Percentiles rank a stretch among this genome's conserved stretches.
Evolutionary conservation across 371 early-diverging fungal genomes (phyloP).

Genomic region (Mucor plumbeus): DNA sequence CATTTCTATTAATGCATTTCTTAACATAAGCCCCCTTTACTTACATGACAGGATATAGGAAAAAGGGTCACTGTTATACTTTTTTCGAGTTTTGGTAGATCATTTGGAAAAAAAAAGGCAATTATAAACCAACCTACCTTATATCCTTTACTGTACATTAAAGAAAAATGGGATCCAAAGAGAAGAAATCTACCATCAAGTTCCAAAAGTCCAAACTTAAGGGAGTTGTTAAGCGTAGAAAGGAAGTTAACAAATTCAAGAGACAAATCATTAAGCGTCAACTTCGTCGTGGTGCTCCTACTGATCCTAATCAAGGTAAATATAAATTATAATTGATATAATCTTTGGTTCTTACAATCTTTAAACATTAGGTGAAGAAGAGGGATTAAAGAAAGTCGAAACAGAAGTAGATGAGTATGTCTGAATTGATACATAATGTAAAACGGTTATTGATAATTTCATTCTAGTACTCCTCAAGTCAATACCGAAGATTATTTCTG

Average conservation of each 20-base stretch:
- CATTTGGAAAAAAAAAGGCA: neutral
- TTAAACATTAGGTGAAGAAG: conserved; percentile 11
- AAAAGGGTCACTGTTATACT: conserved; percentile 1
- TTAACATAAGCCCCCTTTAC: neutral
- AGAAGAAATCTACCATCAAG: conserved; percentile 86
- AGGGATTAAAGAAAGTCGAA: conserved; percentile 3
- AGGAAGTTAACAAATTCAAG: conserved; percentile 72
- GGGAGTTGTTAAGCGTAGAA: conserved; percentile 67
- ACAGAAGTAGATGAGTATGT: conserved; percentile 17
- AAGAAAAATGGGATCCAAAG: conserved; percentile 47
- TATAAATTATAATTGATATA: neutral
- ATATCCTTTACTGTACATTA: neutral
- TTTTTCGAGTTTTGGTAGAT: conserved; percentile 6
- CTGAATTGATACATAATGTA: neutral
- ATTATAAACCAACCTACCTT: too few relatives aligned
- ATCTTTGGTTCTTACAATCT: neutral
- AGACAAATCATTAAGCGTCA: conserved; percentile 60
- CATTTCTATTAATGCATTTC: neutral
- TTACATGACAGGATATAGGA: neutral
- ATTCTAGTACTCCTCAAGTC: conserved; percentile 22
- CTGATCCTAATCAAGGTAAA: conserved; percentile 25
- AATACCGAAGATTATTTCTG: conserved; percentile 47
- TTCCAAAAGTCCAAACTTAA: conserved; percentile 86
- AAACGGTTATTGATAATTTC: neutral
- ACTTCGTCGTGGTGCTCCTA: conserved; percentile 33